These are phyloP conservation scores for Lupinus albus DNA, from an alignment of 306 rosid genomes.

Conservation along the genomic window DNA sequence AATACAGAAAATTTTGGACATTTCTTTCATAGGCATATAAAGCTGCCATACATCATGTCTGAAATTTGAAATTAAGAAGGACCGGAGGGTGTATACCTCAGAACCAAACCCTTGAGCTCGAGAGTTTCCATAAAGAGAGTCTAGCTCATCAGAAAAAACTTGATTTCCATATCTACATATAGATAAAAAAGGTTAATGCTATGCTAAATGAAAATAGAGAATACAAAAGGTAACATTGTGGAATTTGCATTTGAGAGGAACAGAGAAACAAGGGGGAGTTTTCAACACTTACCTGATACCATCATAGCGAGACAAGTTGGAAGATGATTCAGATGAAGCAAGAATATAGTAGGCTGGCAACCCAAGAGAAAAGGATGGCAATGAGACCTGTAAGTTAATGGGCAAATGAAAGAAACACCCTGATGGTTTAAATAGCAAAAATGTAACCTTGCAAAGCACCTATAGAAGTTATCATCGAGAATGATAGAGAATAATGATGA, in stretches of 20 bases:
- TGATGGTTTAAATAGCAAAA: background rate
- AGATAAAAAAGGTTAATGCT: constrained; percentile 28
- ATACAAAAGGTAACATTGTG: constrained; percentile 21
- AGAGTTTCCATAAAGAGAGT: constrained; percentile 73
- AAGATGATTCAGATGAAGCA: constrained; percentile 92
- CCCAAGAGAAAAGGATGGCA: constrained; percentile 96
- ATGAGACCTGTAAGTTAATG: constrained; percentile 67
- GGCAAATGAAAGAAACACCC: constrained; percentile 27
- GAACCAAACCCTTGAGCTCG: constrained; percentile 89
- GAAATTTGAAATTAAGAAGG: constrained; percentile 30
- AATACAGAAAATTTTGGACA: constrained; percentile 27
- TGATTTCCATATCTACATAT: constrained; percentile 82
- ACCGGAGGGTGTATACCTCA: constrained; percentile 61
- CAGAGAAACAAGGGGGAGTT: background rate
- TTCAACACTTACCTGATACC: constrained; percentile 69
- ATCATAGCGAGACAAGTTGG: constrained; percentile 95
- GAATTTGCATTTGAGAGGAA: background rate
- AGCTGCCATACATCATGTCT: constrained; percentile 10
- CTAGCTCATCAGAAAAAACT: constrained; percentile 69
- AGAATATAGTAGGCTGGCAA: constrained; percentile 95
- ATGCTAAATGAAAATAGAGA: constrained; percentile 30
- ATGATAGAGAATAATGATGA: constrained; percentile 19
- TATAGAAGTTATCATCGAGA: constrained; percentile 30
- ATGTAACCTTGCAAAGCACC: constrained; percentile 27
- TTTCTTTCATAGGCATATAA: constrained; percentile 21